Evolutionary conservation across 2,329 filamentous ascomycete genomes (phyloP).

Genomic region (Talaromyces sp.): DNA sequence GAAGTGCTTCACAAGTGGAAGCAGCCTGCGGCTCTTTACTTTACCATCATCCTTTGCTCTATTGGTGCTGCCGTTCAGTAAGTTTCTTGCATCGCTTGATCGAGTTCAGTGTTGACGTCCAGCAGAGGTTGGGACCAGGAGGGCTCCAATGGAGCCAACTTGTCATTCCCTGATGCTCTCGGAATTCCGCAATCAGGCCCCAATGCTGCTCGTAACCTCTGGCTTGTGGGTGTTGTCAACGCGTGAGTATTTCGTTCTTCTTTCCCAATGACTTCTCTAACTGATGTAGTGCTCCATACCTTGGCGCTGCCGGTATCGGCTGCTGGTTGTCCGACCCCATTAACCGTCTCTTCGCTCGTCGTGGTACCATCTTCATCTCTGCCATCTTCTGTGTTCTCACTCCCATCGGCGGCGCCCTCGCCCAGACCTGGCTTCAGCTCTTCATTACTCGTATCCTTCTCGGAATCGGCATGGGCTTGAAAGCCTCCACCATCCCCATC

Average conservation of each 20-base stretch:
- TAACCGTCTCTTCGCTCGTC: constrained; percentile 59
- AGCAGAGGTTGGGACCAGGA: constrained; percentile 52
- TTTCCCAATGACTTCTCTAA: constrained; percentile 21
- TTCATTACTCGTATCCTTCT: constrained; percentile 58
- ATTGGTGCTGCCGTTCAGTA: constrained; percentile 54
- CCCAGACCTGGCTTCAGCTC: constrained; percentile 60
- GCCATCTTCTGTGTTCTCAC: constrained; percentile 65
- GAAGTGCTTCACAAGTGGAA: constrained; percentile 52
- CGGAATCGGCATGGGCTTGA: constrained; percentile 63
- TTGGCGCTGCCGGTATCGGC: constrained; percentile 55
- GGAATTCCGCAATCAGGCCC: constrained; percentile 45
- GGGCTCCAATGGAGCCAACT: constrained; percentile 54
- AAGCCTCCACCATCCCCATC: constrained; percentile 56
- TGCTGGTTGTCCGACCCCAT: constrained; percentile 67
- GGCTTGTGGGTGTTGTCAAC: constrained; percentile 68
- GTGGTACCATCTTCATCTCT: constrained; percentile 63
- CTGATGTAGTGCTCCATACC: constrained; percentile 48
- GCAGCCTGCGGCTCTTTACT: constrained; percentile 50
- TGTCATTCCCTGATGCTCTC: constrained; percentile 50
- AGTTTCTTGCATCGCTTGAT: constrained; percentile 23
- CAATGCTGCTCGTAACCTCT: constrained; percentile 49
- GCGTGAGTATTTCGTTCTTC: constrained; percentile 37
- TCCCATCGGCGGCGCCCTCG: constrained; percentile 64
- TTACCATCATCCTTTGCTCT: constrained; percentile 53
- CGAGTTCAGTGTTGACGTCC: constrained; percentile 13